Percentiles rank a stretch among this genome's conserved stretches.
Conservation (phyloP, 2,329 filamentous ascomycete genomes). For the Pleomassaria siparia region DNA sequence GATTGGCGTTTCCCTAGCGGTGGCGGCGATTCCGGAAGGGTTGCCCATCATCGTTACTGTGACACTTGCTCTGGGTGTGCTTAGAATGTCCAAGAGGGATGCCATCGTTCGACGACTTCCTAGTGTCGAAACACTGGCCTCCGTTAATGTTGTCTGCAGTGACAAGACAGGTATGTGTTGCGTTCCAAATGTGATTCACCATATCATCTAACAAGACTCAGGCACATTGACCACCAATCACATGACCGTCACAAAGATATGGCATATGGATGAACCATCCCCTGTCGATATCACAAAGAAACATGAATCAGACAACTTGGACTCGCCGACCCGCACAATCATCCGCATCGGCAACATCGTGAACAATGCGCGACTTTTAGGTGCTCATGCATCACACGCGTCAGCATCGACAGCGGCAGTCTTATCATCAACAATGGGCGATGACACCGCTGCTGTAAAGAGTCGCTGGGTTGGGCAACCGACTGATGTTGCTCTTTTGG, state of each 20-base stretch:
- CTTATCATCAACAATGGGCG: conserved; percentile 77
- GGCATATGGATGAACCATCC: conserved; percentile 75
- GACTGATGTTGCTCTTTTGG: conserved; percentile 95
- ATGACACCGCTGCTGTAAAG: conserved; percentile 63
- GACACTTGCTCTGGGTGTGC: conserved; percentile 88
- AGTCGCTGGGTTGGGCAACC: conserved; percentile 96
- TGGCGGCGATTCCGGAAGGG: conserved; percentile 94
- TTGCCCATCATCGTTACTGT: conserved; percentile 98
- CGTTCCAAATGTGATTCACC: not conserved
- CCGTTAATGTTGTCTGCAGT: conserved; percentile 99
- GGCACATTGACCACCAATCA: conserved; percentile 95
- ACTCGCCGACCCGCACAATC: conserved; percentile 75
- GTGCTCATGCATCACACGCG: conserved; percentile 68
- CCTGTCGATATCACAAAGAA: conserved; percentile 61
- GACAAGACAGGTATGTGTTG: conserved; percentile 77
- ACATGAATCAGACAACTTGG: conserved; percentile 58
- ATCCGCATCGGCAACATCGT: conserved; percentile 93
- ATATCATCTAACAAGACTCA: conserved; percentile 28
- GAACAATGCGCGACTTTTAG: conserved; percentile 85
- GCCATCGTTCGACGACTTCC: conserved; percentile 95
- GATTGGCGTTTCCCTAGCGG: conserved; percentile 93
- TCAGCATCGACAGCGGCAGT: conserved; percentile 74
- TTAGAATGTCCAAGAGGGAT: conserved; percentile 93
- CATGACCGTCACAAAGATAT: conserved; percentile 96
- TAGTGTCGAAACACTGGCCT: conserved; percentile 94